phyloP scores from a whole-genome alignment of 2,329 filamentous ascomycete genomes.

The Diaporthe aspalathi region DNA sequence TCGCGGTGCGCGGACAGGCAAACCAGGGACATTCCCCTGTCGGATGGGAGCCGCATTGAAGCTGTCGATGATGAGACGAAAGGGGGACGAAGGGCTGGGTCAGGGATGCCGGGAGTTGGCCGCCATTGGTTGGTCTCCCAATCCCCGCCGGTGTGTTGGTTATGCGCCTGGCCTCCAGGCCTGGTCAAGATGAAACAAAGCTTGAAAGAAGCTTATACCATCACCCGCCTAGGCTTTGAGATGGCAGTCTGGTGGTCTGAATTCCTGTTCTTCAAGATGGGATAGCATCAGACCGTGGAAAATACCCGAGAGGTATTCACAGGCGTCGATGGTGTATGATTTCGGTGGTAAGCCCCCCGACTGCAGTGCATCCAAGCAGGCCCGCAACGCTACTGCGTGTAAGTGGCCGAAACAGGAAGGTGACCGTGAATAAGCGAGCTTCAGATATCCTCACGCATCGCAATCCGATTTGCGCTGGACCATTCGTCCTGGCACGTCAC shows the following conservation, averaged over 20 bases:
- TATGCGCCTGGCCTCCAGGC: slow-evolving; percentile 20
- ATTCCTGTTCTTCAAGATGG: not conserved
- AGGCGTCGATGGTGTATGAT: not conserved
- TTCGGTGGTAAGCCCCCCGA: too few relatives aligned
- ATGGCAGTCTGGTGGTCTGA: slow-evolving; percentile 16
- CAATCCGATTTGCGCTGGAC: not conserved
- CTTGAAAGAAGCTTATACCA: slow-evolving; percentile 36
- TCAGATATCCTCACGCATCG: not conserved
- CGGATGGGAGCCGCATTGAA: slow-evolving; percentile 12
- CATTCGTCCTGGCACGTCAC: not conserved
- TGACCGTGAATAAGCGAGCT: not conserved
- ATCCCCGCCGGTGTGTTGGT: not conserved
- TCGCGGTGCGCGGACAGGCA: not conserved
- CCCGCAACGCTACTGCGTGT: not conserved
- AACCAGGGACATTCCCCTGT: not conserved
- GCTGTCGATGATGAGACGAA: slow-evolving; percentile 25
- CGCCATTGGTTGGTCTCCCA: not conserved
- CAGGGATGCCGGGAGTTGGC: not conserved
- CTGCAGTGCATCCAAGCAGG: not conserved
- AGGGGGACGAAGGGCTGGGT: slow-evolving; percentile 1
- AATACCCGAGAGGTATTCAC: not conserved
- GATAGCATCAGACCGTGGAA: slow-evolving; percentile 1
- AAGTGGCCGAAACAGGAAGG: slow-evolving; percentile 19
- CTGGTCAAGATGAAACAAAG: slow-evolving; percentile 42
- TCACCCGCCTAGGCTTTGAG: not conserved